Conservation (phyloP, 2,329 filamentous ascomycete species). For the Neurospora crassa region DNA sequence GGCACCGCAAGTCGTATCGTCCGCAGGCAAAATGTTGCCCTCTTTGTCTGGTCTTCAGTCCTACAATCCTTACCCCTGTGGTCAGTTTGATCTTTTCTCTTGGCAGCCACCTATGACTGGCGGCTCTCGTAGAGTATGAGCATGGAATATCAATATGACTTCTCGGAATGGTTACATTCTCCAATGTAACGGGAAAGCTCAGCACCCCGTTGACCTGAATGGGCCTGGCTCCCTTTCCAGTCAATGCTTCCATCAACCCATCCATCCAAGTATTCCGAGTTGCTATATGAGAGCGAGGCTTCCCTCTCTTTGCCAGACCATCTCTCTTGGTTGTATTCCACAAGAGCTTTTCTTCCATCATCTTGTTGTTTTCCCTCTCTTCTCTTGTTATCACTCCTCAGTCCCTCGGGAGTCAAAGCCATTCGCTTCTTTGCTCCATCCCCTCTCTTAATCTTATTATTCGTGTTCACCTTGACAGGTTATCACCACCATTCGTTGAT, state of each 20-base stretch:
- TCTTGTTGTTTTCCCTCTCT: constrained; percentile 20
- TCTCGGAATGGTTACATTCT: neutral
- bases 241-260: neutral
- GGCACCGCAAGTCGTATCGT: neutral
- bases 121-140: neutral
- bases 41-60: neutral
- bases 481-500: constrained; percentile 1
- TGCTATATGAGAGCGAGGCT: constrained; percentile 15
- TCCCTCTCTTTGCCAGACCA: constrained; percentile 2
- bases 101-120: neutral
- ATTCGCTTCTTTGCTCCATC: constrained; percentile 46
- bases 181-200: neutral
- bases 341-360: constrained; percentile 15
- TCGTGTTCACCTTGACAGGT: constrained; percentile 2
- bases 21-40: neutral
- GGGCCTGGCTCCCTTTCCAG: neutral
- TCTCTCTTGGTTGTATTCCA: constrained; percentile 8
- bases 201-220: neutral
- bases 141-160: neutral
- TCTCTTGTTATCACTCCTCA: constrained; percentile 6
- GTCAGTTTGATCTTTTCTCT: neutral
- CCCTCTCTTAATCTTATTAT: constrained; percentile 19
- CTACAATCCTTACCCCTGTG: neutral
- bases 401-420: constrained; percentile 36
- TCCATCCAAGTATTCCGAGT: constrained; percentile 3